Conservation (phyloP, 1,284 basidiomycete species). For the Volvariella volvacea region DNA sequence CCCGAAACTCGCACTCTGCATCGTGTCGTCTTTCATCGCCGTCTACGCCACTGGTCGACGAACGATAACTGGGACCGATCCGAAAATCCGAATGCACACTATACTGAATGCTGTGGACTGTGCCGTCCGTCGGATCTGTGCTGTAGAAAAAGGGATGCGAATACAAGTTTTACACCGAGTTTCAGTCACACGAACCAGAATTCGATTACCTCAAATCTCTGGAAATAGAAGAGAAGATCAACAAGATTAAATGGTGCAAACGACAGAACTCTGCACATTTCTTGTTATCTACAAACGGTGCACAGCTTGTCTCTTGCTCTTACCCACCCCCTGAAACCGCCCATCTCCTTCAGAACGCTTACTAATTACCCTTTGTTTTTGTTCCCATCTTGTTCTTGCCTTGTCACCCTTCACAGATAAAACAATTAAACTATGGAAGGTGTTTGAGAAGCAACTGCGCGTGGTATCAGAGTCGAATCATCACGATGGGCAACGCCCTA, state of each 20-base stretch:
- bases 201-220: constrained; percentile 99
- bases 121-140: constrained; percentile 3
- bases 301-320: neutral
- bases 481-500: constrained; percentile 66
- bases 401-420: constrained; percentile 63
- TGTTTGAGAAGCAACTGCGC: constrained; percentile 96
- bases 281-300: constrained; percentile 93
- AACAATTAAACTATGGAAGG: constrained; percentile 99
- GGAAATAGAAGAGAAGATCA: constrained; percentile 99
- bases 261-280: constrained; percentile 98
- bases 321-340: neutral
- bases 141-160: constrained; percentile 97
- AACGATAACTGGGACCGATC: no score
- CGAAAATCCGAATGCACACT: constrained; percentile 2
- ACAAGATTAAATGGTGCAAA: constrained; percentile 99
- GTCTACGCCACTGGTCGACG: no score
- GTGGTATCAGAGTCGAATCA: constrained; percentile 98
- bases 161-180: constrained; percentile 99
- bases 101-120: constrained; percentile 8
- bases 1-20: no score
- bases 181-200: constrained; percentile 99
- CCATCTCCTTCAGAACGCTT: constrained; percentile 15
- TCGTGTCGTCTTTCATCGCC: no score
- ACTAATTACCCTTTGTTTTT: constrained; percentile 6
- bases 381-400: constrained; percentile 5